Conservation (phyloP, 768 basidiomycete species). For the Suillus tomentosus region DNA sequence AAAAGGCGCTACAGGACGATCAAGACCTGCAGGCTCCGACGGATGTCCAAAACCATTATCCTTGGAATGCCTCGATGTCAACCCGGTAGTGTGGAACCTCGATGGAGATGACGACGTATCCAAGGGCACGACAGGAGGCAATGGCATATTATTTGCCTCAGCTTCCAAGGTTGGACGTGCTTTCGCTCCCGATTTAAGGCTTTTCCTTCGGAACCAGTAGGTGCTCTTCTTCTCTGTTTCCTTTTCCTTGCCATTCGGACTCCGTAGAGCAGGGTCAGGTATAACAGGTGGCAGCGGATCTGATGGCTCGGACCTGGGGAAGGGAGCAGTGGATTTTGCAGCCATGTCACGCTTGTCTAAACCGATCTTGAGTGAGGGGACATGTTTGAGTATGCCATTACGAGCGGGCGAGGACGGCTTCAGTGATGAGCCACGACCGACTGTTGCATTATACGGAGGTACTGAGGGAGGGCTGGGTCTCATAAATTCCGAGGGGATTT, state of each 20-base stretch:
- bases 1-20: conserved; percentile 13
- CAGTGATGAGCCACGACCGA: conserved; percentile 20
- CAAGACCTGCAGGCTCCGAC: conserved; percentile 21
- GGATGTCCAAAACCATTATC: conserved; percentile 21
- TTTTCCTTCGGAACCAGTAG: conserved; percentile 33
- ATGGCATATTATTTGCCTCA: conserved; percentile 17
- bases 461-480: conserved; percentile 19
- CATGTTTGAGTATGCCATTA: conserved; percentile 28
- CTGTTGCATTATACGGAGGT: conserved; percentile 12
- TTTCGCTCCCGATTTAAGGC: conserved; percentile 22
- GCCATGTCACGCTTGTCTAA: conserved; percentile 23
- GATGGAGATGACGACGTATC: conserved; percentile 21
- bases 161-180: conserved; percentile 27
- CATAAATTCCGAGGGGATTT: conserved; percentile 19
- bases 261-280: conserved; percentile 32
- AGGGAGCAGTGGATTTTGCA: conserved; percentile 21
- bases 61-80: conserved; percentile 28
- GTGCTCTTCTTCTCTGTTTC: conserved; percentile 44
- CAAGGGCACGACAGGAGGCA: conserved; percentile 16
- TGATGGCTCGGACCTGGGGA: conserved; percentile 21
- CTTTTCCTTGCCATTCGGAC: conserved; percentile 30
- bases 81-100: conserved; percentile 24
- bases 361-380: conserved; percentile 22
- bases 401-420: conserved; percentile 22
- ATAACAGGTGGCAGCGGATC: conserved; percentile 30